These are phyloP conservation scores for Schwanniomyces vanrijiae DNA, from an alignment of 805 yeast species.

Conservation along the genomic window DNA sequence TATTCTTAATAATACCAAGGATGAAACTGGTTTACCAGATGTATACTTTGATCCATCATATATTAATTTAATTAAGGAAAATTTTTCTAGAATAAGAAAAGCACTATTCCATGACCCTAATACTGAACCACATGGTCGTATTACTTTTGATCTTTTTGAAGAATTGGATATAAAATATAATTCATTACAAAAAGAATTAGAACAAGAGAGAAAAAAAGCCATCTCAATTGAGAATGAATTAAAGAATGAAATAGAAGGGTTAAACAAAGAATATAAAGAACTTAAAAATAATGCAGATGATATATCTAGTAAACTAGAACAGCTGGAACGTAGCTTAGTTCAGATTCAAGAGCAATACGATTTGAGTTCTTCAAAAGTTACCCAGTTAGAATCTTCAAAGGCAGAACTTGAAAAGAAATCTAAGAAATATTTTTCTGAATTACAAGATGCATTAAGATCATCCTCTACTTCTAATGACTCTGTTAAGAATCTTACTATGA, in stretches of 20 bases:
- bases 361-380: conserved; percentile 18
- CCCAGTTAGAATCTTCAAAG: conserved; percentile 29
- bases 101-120: conserved; percentile 75
- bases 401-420: conserved; percentile 30
- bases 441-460: conserved; percentile 29
- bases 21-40: conserved; percentile 84
- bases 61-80: conserved; percentile 66
- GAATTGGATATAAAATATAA: conserved; percentile 40
- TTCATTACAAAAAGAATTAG: conserved; percentile 21
- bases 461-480: conserved; percentile 22
- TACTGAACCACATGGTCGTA: conserved; percentile 63
- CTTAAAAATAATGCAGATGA: conserved; percentile 10
- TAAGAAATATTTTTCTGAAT: conserved; percentile 24
- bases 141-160: conserved; percentile 63
- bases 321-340: conserved; percentile 19
- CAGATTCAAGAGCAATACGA: conserved; percentile 18
- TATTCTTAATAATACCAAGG: conserved; percentile 54
- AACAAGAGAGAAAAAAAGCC: conserved; percentile 18
- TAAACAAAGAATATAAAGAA: conserved; percentile 15
- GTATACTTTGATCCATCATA: conserved; percentile 70
- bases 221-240: conserved; percentile 17
- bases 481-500: conserved; percentile 26
- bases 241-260: conserved; percentile 15
- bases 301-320: conserved; percentile 14
- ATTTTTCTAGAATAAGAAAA: conserved; percentile 61